Percentiles rank a stretch among this genome's conserved stretches.
phyloP scores from a whole-genome alignment of 768 basidiomycete genomes.

The Mycena vitilis region DNA sequence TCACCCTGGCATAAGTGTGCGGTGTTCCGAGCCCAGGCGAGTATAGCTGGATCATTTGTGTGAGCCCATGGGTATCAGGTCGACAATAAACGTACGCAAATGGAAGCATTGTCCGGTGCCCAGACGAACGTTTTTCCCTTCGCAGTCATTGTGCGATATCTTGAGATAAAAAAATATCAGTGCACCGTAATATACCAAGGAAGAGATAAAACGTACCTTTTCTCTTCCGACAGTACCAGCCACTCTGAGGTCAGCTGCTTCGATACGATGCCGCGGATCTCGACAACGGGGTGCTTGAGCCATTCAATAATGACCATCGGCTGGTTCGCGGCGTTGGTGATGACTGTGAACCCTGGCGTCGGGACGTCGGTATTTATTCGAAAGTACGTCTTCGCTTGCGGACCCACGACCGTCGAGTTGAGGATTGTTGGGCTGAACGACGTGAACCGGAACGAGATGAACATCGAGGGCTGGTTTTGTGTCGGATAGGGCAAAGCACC shows the following conservation, averaged over 20 bases:
- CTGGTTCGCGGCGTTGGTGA: constrained; percentile 49
- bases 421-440: constrained; percentile 53
- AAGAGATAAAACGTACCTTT: constrained; percentile 46
- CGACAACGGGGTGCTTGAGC: constrained; percentile 49
- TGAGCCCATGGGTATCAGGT: constrained; percentile 3
- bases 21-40: constrained; percentile 38
- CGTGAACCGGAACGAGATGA: constrained; percentile 56
- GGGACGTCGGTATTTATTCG: constrained; percentile 51
- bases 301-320: constrained; percentile 58
- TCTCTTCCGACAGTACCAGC: constrained; percentile 55
- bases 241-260: constrained; percentile 55
- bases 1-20: constrained; percentile 49
- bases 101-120: constrained; percentile 45
- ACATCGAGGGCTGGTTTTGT: constrained; percentile 40
- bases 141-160: constrained; percentile 53
- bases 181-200: neutral
- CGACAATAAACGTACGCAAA: constrained; percentile 45
- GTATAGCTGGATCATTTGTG: constrained; percentile 30
- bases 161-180: constrained; percentile 25
- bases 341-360: constrained; percentile 50
- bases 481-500: constrained; percentile 56
- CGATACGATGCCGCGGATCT: constrained; percentile 48
- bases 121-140: constrained; percentile 55
- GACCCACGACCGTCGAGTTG: constrained; percentile 56
- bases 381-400: constrained; percentile 53